A percentile compares a stretch with the other conserved stretches of the same genome.
phyloP scores from a whole-genome alignment of 2,329 filamentous ascomycete species.

The Rutstroemia sp. region DNA sequence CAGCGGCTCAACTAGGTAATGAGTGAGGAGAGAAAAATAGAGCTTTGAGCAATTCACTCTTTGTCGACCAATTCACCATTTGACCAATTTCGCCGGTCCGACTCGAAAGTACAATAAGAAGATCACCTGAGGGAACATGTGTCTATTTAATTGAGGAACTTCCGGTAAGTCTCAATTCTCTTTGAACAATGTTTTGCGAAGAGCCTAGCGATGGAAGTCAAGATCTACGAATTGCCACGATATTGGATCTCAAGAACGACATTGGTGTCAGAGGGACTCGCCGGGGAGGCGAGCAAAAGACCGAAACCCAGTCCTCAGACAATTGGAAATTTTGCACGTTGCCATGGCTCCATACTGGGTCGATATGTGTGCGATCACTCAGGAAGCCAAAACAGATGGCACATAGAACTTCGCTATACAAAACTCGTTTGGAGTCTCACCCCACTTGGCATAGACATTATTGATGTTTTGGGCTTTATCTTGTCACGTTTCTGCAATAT shows the following conservation, averaged over 20 bases:
- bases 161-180: constrained; percentile 1
- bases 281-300: neutral
- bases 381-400: neutral
- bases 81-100: neutral
- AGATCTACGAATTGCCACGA: neutral
- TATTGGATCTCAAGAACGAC: neutral
- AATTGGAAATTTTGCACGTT: neutral
- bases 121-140: neutral
- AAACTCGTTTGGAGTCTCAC: constrained; percentile 1
- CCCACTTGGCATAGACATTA: constrained; percentile 4
- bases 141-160: neutral
- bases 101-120: neutral
- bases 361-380: constrained; percentile 2
- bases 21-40: neutral
- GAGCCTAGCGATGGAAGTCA: neutral
- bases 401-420: constrained; percentile 3
- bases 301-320: neutral
- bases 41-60: neutral
- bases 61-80: constrained; percentile 3
- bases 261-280: neutral
- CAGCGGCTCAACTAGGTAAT: neutral
- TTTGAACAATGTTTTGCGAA: neutral
- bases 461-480: constrained; percentile 16
- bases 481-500: constrained; percentile 17
- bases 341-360: constrained; percentile 3